Evolutionary conservation across 768 basidiomycete genomes (phyloP).

Genomic region (Suillus lakei): DNA sequence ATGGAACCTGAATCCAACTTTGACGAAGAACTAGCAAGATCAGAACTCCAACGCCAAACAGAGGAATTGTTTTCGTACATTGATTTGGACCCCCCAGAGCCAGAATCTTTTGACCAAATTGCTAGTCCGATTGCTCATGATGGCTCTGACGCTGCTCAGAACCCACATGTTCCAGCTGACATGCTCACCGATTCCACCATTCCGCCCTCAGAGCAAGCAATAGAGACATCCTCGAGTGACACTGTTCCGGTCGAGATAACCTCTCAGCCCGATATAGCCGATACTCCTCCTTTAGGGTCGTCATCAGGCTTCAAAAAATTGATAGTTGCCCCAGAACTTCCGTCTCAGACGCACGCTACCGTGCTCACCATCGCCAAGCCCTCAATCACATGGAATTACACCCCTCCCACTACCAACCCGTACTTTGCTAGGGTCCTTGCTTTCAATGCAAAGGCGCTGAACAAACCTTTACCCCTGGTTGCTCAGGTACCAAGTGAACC

Average conservation of each 20-base stretch:
- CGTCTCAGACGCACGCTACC: neutral
- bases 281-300: neutral
- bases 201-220: neutral
- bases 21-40: neutral
- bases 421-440: neutral
- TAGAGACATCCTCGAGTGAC: neutral
- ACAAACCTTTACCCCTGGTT: neutral
- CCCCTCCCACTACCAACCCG: neutral
- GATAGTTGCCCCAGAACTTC: neutral
- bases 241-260: neutral
- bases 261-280: neutral
- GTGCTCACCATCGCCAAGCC: neutral
- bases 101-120: neutral
- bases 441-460: neutral
- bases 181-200: neutral
- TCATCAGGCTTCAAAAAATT: neutral
- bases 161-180: neutral
- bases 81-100: conserved; percentile 1
- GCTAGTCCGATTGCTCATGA: neutral
- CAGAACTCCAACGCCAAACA: conserved; percentile 6
- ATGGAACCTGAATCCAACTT: conserved; percentile 1
- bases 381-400: neutral
- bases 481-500: neutral
- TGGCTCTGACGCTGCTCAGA: neutral
- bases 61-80: neutral